phyloP scores from a whole-genome alignment of 2,329 filamentous ascomycete species.

The Ophiostoma quercus region DNA sequence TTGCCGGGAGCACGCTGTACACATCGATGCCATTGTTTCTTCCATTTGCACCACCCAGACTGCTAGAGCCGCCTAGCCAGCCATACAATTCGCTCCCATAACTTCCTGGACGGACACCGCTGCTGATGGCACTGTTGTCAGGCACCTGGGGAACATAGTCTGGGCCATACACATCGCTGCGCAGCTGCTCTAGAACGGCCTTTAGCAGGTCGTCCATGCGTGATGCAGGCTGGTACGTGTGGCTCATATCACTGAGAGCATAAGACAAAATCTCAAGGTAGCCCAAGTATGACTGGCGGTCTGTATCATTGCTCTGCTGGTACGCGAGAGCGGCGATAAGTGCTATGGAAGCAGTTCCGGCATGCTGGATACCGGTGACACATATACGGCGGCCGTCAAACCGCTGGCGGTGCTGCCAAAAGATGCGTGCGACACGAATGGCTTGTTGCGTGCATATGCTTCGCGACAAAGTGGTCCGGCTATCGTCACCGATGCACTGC shows the following conservation, averaged over 20 bases:
- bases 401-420: slow-evolving; percentile 50
- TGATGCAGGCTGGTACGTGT: slow-evolving; percentile 49
- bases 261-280: slow-evolving; percentile 51
- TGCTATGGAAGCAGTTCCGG: slow-evolving; percentile 50
- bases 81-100: neutral
- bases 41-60: slow-evolving; percentile 13
- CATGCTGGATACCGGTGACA: slow-evolving; percentile 48
- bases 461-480: slow-evolving; percentile 43
- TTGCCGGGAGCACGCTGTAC: slow-evolving; percentile 32
- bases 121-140: neutral
- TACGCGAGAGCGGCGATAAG: slow-evolving; percentile 46
- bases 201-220: slow-evolving; percentile 50
- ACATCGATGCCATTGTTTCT: slow-evolving; percentile 19
- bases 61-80: neutral
- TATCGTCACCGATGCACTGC: slow-evolving; percentile 32
- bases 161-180: slow-evolving; percentile 31
- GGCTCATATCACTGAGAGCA: slow-evolving; percentile 49
- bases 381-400: slow-evolving; percentile 49
- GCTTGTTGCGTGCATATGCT: slow-evolving; percentile 52
- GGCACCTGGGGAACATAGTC: neutral
- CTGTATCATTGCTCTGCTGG: slow-evolving; percentile 31
- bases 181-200: slow-evolving; percentile 48
- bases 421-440: slow-evolving; percentile 48
- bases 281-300: slow-evolving; percentile 38
- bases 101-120: neutral